Evolutionary conservation across 176 grass and related monocot genomes (phyloP).

Genomic region (Ampelocalamus luodianensis): DNA sequence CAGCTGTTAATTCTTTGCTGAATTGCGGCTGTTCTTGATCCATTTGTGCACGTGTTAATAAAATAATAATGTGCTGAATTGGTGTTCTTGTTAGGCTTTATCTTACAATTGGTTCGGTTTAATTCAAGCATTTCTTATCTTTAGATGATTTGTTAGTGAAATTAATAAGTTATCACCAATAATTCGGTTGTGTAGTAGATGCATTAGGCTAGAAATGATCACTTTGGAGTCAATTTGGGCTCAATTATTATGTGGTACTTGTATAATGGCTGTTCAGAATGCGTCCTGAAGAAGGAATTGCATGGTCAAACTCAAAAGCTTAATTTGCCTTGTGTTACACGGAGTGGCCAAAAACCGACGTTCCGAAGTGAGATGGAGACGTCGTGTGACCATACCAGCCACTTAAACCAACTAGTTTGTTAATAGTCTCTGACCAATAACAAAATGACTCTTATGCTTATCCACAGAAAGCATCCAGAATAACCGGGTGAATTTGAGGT

Average conservation of each 20-base stretch:
- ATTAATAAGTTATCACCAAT: not conserved
- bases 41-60: constrained; percentile 9
- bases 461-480: not conserved
- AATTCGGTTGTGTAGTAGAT: not conserved
- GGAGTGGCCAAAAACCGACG: not conserved
- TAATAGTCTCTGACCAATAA: constrained; percentile 26
- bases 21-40: constrained; percentile 22
- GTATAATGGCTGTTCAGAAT: not conserved
- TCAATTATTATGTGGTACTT: not conserved
- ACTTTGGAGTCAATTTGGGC: not conserved
- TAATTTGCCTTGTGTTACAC: constrained; percentile 14
- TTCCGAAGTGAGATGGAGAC: constrained; percentile 10
- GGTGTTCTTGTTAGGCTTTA: not conserved
- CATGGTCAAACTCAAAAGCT: constrained; percentile 33
- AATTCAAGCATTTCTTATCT: not conserved
- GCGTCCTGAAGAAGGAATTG: constrained; percentile 9
- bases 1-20: not conserved
- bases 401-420: not conserved
- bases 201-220: not conserved
- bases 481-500: not conserved
- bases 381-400: constrained; percentile 1
- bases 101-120: not conserved
- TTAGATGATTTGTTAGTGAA: not conserved
- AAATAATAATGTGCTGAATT: constrained; percentile 29
- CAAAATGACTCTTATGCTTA: not conserved